A percentile compares a stretch with the other conserved stretches of the same genome.
phyloP scores from a whole-genome alignment of 129 eudicot species.

The Arctium minus region DNA sequence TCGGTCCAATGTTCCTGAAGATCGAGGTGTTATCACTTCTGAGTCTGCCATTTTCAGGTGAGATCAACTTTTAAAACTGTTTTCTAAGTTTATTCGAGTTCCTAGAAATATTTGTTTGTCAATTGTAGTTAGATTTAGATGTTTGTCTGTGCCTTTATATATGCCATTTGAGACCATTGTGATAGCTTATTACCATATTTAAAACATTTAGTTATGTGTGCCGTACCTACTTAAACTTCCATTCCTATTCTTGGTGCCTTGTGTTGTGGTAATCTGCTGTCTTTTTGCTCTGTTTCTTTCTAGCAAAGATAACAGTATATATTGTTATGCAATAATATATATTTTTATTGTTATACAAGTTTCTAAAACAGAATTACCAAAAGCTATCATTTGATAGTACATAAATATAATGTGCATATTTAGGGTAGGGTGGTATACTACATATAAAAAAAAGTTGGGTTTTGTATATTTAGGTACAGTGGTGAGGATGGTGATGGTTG shows the following conservation, averaged over 20 bases:
- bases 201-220: constrained; percentile 14
- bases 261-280: background rate
- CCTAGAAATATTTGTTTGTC: constrained; percentile 1
- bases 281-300: background rate
- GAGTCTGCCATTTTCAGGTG: constrained; percentile 13
- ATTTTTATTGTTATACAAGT: background rate
- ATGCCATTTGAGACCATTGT: constrained; percentile 9
- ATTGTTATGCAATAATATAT: background rate
- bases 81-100: constrained; percentile 7
- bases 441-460: background rate
- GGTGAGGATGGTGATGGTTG: constrained; percentile 21
- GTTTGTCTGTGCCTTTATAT: constrained; percentile 1
- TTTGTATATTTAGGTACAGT: constrained; percentile 6
- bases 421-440: background rate
- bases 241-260: background rate
- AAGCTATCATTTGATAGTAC: background rate
- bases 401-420: no score
- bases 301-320: background rate
- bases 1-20: background rate
- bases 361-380: background rate
- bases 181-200: background rate
- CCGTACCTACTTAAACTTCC: background rate
- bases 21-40: background rate
- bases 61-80: background rate
- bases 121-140: constrained; percentile 14